Conservation (phyloP, 306 rosid species). For the Alnus rubra region DNA sequence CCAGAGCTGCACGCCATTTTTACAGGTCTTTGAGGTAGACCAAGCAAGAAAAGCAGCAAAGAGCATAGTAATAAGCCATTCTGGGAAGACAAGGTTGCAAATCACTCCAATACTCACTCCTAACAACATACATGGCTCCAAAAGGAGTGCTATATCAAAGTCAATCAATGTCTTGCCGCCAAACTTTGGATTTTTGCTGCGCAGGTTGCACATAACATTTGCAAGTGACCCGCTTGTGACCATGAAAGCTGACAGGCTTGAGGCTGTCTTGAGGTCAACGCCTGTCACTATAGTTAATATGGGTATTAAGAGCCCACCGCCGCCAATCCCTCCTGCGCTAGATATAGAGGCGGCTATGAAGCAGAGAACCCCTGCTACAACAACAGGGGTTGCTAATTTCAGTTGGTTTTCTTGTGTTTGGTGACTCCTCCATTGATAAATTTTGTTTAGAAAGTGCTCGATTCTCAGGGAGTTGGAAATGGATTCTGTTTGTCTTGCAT, state of each 20-base stretch:
- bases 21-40: conserved; percentile 75
- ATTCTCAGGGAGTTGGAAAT: conserved; percentile 34
- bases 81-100: conserved; percentile 81
- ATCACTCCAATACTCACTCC: conserved; percentile 87
- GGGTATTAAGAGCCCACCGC: conserved; percentile 82
- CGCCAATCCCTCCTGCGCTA: conserved; percentile 90
- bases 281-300: conserved; percentile 64
- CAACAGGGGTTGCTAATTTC: conserved; percentile 33
- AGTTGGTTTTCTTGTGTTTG: conserved; percentile 34
- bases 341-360: conserved; percentile 74
- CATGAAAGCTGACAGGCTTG: conserved; percentile 82
- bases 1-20: conserved; percentile 63
- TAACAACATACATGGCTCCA: conserved; percentile 77
- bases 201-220: conserved; percentile 59
- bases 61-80: conserved; percentile 68
- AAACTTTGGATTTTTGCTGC: conserved; percentile 35
- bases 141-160: conserved; percentile 70
- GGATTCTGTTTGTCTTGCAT: conserved; percentile 54
- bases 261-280: conserved; percentile 80
- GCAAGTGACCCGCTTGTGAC: conserved; percentile 88
- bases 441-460: conserved; percentile 27
- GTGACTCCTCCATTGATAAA: conserved; percentile 31
- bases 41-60: conserved; percentile 84
- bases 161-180: conserved; percentile 60
- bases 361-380: conserved; percentile 50